Conservation (phyloP, 2,329 filamentous ascomycete species). For the Thermomyces lanuginosus region DNA sequence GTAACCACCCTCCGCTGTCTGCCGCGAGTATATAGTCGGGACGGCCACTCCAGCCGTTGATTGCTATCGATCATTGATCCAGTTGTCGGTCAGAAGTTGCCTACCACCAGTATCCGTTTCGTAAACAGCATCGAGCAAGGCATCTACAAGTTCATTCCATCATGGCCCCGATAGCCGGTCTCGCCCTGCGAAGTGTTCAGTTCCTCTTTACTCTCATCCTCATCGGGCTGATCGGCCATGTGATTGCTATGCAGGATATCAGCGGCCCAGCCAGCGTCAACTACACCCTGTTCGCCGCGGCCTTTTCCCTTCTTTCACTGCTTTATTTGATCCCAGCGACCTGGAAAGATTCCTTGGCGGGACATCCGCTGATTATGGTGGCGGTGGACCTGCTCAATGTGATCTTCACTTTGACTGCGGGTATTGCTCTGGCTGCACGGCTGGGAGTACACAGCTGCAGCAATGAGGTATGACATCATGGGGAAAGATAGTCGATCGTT, state of each 20-base stretch:
- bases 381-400: constrained; percentile 31
- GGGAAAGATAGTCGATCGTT: no score
- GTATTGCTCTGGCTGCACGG: constrained; percentile 33
- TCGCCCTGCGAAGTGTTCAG: constrained; percentile 13
- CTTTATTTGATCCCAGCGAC: constrained; percentile 33
- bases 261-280: constrained; percentile 44
- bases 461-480: constrained; percentile 27
- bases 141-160: constrained; percentile 1
- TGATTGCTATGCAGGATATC: constrained; percentile 36
- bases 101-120: no score
- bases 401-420: constrained; percentile 33
- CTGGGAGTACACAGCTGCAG: constrained; percentile 30
- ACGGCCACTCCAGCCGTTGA: no score
- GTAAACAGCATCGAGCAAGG: no score
- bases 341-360: constrained; percentile 22
- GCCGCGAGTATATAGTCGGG: constrained; percentile 1
- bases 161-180: constrained; percentile 4
- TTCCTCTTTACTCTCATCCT: constrained; percentile 44
- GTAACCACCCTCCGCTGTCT: constrained; percentile 2
- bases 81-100: no score
- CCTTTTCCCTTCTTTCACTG: constrained; percentile 33
- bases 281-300: constrained; percentile 33
- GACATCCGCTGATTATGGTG: constrained; percentile 29
- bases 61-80: no score
- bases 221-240: constrained; percentile 46